Conservation (phyloP, 495 filamentous ascomycete genomes). For the Penicillium longicatenatum region DNA sequence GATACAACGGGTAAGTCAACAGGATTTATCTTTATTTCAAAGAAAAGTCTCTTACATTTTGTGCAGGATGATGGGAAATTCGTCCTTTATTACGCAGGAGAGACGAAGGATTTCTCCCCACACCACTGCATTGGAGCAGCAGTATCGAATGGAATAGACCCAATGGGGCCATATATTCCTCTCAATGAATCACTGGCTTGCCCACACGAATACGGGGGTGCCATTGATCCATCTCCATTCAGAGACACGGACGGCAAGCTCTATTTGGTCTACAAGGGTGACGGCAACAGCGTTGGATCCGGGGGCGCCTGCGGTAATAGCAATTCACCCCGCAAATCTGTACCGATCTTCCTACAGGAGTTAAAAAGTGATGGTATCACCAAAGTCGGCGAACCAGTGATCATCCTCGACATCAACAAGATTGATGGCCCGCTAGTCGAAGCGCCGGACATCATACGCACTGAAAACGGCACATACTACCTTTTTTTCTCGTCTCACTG, state of each 20-base stretch:
- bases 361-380: conserved; percentile 55
- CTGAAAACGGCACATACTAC: conserved; percentile 50
- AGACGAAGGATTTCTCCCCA: conserved; percentile 29
- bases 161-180: conserved; percentile 52
- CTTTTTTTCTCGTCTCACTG: conserved; percentile 63
- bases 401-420: conserved; percentile 55
- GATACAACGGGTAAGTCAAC: conserved; percentile 33
- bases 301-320: conserved; percentile 58
- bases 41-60: conserved; percentile 1
- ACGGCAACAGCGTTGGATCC: conserved; percentile 58
- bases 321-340: conserved; percentile 42
- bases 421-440: conserved; percentile 61
- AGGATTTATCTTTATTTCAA: not conserved
- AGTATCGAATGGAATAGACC: conserved; percentile 30
- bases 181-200: conserved; percentile 48
- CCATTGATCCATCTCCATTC: conserved; percentile 59
- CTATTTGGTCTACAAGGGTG: conserved; percentile 62
- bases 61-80: conserved; percentile 44
- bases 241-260: conserved; percentile 48
- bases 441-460: conserved; percentile 54
- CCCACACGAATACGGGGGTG: conserved; percentile 51
- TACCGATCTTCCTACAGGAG: conserved; percentile 61
- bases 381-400: conserved; percentile 44
- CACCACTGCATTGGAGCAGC: conserved; percentile 59
- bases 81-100: conserved; percentile 59